Evolutionary conservation across 805 yeast species (phyloP), one percentile per base, ranked within the genome.

Genomic region (Candida gorgasii): DNA sequence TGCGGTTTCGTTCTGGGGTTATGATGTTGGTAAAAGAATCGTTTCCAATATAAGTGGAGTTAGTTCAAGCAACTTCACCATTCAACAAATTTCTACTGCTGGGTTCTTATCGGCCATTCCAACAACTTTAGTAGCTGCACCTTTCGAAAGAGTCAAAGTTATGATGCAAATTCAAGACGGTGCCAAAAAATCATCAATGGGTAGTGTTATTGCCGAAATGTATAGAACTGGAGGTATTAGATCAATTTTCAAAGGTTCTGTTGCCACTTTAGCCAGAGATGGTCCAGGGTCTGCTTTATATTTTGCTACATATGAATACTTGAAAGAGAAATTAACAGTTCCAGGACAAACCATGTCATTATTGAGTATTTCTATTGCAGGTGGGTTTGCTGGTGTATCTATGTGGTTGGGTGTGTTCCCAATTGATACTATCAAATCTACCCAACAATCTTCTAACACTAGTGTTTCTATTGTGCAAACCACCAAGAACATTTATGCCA

Each of bases 381-480:
- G 99, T 62, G 99, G 98, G 16, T 76, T 81, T 58, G 96, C 97
- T 1, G 99, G 99, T 58, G 87, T 92, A 47, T 80, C 96, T 8
- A 92, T 92, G 99, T 92, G 99, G 99, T 66, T 84, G 22, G 87
- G 86, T 16, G 93, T 92, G 14, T 92, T 89, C 86, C 99, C 99
- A 26, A 78, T 92, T 34, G 99, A 92, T 63, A 93, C 98, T 7
- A 84, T 92, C 63, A 92, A 92, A 72, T 83, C 89, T 5, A 80
- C 82, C 16, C 85, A 86, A 57, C 95, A 86, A 57, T 76, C 87
- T 3, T 78, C 86, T 14, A 71, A 76, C 46, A 64, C 69, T 19
- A 72, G 60, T 44, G 63, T 73, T 13, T 74, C 86, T 14, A 80
- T 89, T 61, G 60, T 69, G 2, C 77, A 77, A 46, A 89, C 89